A percentile compares a stretch with the other conserved stretches of the same genome.
Evolutionary conservation across 306 rosid species (phyloP).

Genomic region (Glycyrrhiza uralensis): DNA sequence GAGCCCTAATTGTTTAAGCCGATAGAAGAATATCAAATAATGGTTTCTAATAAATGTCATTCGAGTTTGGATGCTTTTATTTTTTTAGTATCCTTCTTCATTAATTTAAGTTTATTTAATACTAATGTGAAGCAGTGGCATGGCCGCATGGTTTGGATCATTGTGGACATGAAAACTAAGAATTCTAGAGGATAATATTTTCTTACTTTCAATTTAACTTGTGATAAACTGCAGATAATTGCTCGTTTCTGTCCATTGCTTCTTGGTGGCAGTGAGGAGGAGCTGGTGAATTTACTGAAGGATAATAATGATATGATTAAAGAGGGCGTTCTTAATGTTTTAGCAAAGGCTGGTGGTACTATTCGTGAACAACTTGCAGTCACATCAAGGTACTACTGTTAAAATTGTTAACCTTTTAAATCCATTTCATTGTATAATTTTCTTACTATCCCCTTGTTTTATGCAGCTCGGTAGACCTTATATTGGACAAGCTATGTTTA

Average conservation of each 20-base stretch:
- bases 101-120: not conserved
- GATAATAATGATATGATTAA: slow-evolving; percentile 72
- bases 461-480: slow-evolving; percentile 87
- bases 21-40: not conserved
- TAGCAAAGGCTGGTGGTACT: slow-evolving; percentile 95
- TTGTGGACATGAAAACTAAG: slow-evolving; percentile 5
- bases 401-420: slow-evolving; percentile 5
- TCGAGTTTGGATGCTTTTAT: not conserved
- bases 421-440: slow-evolving; percentile 11
- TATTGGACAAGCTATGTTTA: slow-evolving; percentile 80
- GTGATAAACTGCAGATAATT: slow-evolving; percentile 63
- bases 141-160: slow-evolving; percentile 5
- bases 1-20: not conserved
- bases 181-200: not conserved
- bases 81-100: not conserved
- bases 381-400: slow-evolving; percentile 63
- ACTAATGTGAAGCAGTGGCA: not conserved
- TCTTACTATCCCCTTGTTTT: slow-evolving; percentile 31
- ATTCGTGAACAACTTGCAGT: slow-evolving; percentile 78
- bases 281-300: slow-evolving; percentile 72
- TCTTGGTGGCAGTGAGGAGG: slow-evolving; percentile 78
- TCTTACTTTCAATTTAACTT: slow-evolving; percentile 9
- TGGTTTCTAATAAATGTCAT: slow-evolving; percentile 2
- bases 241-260: slow-evolving; percentile 86
- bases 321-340: slow-evolving; percentile 77